A percentile compares a stretch with the other conserved stretches of the same genome.
phyloP scores from a whole-genome alignment of 768 basidiomycete genomes.

The Phylloporus arenicola region DNA sequence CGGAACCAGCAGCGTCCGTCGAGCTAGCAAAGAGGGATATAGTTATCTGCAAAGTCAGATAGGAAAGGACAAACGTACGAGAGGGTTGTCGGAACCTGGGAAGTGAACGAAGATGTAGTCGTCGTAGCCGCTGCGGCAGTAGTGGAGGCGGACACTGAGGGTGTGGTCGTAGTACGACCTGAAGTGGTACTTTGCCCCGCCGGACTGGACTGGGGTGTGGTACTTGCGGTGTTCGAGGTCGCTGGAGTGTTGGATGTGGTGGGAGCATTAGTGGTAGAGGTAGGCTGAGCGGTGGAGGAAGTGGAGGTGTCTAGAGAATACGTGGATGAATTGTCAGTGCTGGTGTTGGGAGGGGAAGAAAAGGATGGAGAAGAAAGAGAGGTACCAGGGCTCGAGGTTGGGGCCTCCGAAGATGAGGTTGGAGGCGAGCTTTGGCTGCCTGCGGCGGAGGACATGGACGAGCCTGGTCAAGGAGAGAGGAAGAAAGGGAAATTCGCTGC shows the following conservation, averaged over 20 bases:
- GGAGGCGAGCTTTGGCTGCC: background rate
- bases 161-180: background rate
- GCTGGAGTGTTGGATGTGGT: conserved; percentile 6
- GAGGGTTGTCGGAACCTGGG: conserved; percentile 13
- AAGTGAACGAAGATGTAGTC: conserved; percentile 9
- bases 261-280: background rate
- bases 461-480: background rate
- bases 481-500: background rate
- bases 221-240: background rate
- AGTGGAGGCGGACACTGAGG: background rate
- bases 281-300: background rate
- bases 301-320: conserved; percentile 2
- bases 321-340: conserved; percentile 14
- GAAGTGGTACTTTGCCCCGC: background rate
- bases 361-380: conserved; percentile 7
- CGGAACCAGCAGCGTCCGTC: conserved; percentile 20
- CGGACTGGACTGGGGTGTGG: background rate
- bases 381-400: conserved; percentile 15
- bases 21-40: conserved; percentile 9
- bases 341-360: background rate
- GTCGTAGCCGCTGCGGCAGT: background rate
- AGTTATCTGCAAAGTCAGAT: background rate
- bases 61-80: conserved; percentile 11
- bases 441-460: conserved; percentile 18
- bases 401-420: background rate